Evolutionary conservation across 768 basidiomycete species (phyloP), one percentile per base, ranked within the genome.

Genomic region (Trametes maxima): DNA sequence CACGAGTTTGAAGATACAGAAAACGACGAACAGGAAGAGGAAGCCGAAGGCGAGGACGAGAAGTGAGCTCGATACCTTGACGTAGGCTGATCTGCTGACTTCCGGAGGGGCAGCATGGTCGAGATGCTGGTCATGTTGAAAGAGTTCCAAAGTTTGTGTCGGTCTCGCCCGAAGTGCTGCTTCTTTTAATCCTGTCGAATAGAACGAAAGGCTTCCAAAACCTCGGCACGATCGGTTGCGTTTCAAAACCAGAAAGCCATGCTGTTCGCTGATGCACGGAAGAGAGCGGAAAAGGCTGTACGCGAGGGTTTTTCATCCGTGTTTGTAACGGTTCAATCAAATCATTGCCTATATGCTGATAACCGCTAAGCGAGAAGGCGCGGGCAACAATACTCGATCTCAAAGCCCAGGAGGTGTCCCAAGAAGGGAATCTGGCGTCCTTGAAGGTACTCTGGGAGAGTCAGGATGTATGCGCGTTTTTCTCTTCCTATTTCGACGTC

Each of bases 91-190:
- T 3, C 24, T 24, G 47, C 21, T 42, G 10, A n/a, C 24, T 5
- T 19, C 35, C n/a, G n/a, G n/a, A 33, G 28, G 22, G 17, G 2
- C 21, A 55, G 69, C 52, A 65, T 71, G 66, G 36, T 64, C 10
- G 71, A 72, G 42, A 72, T 72, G 70, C 37, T 72, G 17, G 45
- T 37, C 2, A 63, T 72, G 51, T 45, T 72, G 33, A 58, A 71
- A 51, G 66, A 72, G 45, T 60, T 70, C 21, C 70, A 71, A 44
- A 71, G 71, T 72, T 25, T 25, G 69, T 57, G n/a, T 5, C 24
- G 2, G 25, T 16, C 22, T 51, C 40, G 0, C 35, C 19, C 2
- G 12, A 3, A 28, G 39, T 36, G 22, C 19, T 47, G 17, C 45
- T 28, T 5, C 10, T 36, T 16, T 40, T 21, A 49, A n/a, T 43